phyloP scores from a whole-genome alignment of 2,329 filamentous ascomycete genomes.

The Stachybotrys elegans region DNA sequence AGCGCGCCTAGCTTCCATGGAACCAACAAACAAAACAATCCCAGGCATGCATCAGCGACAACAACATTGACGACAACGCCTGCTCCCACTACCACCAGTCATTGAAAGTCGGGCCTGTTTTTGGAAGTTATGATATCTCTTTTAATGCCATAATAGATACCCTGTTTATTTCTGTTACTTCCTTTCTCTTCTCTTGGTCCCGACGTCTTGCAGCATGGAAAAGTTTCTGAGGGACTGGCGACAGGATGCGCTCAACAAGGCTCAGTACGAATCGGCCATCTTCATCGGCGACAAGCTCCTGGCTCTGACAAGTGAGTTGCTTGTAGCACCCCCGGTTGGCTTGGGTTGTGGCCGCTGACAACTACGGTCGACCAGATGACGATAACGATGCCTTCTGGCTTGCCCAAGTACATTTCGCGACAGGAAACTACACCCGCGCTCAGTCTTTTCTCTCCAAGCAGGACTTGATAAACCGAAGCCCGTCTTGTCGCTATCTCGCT shows the following conservation, averaged over 20 bases:
- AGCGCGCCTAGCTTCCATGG: no score
- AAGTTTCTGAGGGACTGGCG: constrained; percentile 90
- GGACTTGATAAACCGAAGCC: constrained; percentile 74
- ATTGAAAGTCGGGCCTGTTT: no score
- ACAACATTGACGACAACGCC: no score
- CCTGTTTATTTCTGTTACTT: background rate
- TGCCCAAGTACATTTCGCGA: constrained; percentile 95
- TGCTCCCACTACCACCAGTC: no score
- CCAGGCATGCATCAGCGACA: no score
- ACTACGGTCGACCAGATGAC: constrained; percentile 55
- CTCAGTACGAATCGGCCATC: constrained; percentile 93
- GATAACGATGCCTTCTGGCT: constrained; percentile 96
- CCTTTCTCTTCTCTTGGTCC: background rate
- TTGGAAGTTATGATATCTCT: no score
- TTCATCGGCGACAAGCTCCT: constrained; percentile 97
- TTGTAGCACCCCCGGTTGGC: background rate
- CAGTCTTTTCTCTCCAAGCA: constrained; percentile 80
- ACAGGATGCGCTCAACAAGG: constrained; percentile 90
- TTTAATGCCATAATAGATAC: no score
- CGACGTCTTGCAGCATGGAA: constrained; percentile 60
- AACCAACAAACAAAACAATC: no score
- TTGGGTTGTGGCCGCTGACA: constrained; percentile 8
- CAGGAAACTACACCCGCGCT: constrained; percentile 89
- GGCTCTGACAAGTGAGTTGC: constrained; percentile 76
- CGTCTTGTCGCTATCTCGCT: constrained; percentile 86